phyloP scores from a whole-genome alignment of 176 grass and related monocot species.

The Avena insularis region DNA sequence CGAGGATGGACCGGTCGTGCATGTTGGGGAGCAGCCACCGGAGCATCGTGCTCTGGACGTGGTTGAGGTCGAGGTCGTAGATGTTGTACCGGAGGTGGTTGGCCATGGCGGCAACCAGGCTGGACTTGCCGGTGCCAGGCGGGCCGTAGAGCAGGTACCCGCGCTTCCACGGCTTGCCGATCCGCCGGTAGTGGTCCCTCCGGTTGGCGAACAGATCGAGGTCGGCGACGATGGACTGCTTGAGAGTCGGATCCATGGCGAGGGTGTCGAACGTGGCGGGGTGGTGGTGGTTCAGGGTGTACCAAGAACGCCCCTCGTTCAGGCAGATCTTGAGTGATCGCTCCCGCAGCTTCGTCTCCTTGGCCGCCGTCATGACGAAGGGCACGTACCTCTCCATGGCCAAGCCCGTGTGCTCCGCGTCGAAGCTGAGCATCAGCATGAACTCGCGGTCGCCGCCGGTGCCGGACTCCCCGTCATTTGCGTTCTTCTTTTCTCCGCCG shows the following conservation, averaged over 20 bases:
- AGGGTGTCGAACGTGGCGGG: conserved; percentile 46
- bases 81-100: conserved; percentile 43
- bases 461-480: background rate
- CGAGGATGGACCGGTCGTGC: conserved; percentile 18
- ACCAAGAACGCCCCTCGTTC: conserved; percentile 30
- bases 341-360: background rate
- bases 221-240: conserved; percentile 19
- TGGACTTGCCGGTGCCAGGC: conserved; percentile 38
- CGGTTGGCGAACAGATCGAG: conserved; percentile 39
- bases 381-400: conserved; percentile 44
- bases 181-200: conserved; percentile 33
- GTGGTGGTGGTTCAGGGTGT: background rate
- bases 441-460: background rate
- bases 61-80: conserved; percentile 42
- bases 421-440: conserved; percentile 43
- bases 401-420: conserved; percentile 28
- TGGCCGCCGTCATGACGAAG: conserved; percentile 21
- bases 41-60: background rate
- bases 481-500: background rate
- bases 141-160: conserved; percentile 54
- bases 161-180: conserved; percentile 60
- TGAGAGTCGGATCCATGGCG: conserved; percentile 38
- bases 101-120: conserved; percentile 50
- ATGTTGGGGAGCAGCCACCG: conserved; percentile 21
- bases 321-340: conserved; percentile 42